Evolutionary conservation across 352 stramenopile genomes (phyloP), one percentile per base, ranked within the genome.

Genomic region (Globisporangium mamillatum): DNA sequence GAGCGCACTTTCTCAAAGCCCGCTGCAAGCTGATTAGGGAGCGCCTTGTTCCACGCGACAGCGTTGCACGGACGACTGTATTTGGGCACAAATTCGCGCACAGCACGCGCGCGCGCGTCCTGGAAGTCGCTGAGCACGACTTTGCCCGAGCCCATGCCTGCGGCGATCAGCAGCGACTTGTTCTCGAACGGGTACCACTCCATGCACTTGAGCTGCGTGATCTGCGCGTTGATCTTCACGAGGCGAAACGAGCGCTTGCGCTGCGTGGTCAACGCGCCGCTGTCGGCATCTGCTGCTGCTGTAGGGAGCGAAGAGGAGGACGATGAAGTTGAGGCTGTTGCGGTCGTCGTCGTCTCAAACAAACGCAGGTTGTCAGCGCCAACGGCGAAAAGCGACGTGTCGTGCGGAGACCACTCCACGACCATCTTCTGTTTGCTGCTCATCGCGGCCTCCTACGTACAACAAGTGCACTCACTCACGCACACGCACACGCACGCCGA

Each of bases 1-100:
- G 83, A 92, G 50, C 88, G 85, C 27, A 96, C 86, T 72, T 96
- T 96, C 58, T 96, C 88, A 68, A 96, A 94, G 36, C 88, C 88
- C 5, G 84, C 86, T 0, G 82, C 88, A 53, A 96, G 78, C 63
- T 94, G 88, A 46, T 90, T 78, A n/a, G 86, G 78, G 56, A 90
- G 68, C 1, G 84, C 80, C 27, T 73, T 74, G 68, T 96, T 96
- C 88, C 88, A 96, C 16, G 86, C 86, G 22, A 96, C 84, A 6
- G 88, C 82, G 46, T 96, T 92, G 68, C 88, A 96, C 27, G 86
- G 86, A 2, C 86, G 84, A 64, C 72, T 89, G 75, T 93, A 94
- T 74, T 94, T 94, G 60, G 86, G 86, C 60, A 82, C 63, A 55
- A 93, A 91, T 66, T 94, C 86, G 64, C 84, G 81, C 72, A 88